phyloP scores from a whole-genome alignment of 164 flowering plant species.

The Nymphaea colorata region DNA sequence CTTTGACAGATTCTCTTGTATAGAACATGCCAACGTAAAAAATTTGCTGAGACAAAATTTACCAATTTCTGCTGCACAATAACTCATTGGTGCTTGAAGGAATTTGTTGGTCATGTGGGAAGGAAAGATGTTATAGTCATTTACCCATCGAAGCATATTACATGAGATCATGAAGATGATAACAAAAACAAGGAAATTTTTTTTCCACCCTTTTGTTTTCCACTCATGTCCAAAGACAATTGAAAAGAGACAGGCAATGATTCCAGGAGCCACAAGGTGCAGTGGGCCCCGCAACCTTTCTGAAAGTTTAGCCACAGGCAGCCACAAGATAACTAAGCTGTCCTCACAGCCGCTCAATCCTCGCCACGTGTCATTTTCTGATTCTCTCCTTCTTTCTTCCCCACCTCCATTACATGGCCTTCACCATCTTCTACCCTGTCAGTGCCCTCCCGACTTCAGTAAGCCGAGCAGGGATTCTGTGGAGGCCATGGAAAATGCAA shows the following conservation, averaged over 20 bases:
- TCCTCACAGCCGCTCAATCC: slow-evolving; percentile 13
- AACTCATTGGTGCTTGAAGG: background rate
- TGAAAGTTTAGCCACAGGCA: slow-evolving; percentile 15
- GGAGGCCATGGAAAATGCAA: background rate
- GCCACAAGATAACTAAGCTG: slow-evolving; percentile 40
- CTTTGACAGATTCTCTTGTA: too few relatives aligned
- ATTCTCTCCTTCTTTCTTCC: background rate
- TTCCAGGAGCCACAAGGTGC: background rate
- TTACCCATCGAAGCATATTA: too few relatives aligned
- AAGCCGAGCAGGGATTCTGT: background rate
- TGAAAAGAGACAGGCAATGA: background rate
- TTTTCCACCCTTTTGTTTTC: too few relatives aligned
- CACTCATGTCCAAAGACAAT: too few relatives aligned
- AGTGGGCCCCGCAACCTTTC: background rate
- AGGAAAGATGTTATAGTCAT: background rate
- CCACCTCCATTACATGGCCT: background rate
- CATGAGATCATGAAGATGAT: too few relatives aligned
- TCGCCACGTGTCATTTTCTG: slow-evolving; percentile 13
- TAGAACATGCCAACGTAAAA: too few relatives aligned
- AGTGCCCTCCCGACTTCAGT: background rate
- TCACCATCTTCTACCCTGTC: background rate
- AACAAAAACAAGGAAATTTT: too few relatives aligned
- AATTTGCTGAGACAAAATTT: too few relatives aligned
- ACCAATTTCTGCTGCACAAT: background rate
- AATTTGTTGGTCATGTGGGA: background rate